Evolutionary conservation across 306 rosid genomes (phyloP).

Genomic region (Gastrolobium bilobum): DNA sequence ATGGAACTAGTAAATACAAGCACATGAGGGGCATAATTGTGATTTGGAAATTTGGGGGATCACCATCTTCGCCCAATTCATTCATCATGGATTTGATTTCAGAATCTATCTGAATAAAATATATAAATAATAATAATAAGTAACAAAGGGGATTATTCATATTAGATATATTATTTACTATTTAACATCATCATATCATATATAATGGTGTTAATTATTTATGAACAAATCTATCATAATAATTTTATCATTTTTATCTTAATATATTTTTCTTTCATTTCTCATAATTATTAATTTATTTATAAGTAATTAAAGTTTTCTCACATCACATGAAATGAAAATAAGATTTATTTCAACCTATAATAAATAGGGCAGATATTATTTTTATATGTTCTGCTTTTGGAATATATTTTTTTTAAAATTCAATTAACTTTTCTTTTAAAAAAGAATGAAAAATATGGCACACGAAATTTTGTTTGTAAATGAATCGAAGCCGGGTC

Average conservation of each 20-base stretch:
- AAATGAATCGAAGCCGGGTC: conserved; percentile 4
- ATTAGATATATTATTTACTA: too few species aligned
- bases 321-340: too few species aligned
- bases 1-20: neutral
- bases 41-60: neutral
- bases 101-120: neutral
- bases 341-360: neutral
- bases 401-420: neutral
- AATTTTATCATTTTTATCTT: too few species aligned
- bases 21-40: neutral
- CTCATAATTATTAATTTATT: too few species aligned
- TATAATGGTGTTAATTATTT: too few species aligned
- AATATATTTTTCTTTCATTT: too few species aligned
- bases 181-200: too few species aligned
- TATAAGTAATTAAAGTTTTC: too few species aligned
- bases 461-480: neutral
- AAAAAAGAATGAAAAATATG: neutral
- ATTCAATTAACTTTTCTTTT: neutral
- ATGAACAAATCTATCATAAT: too few species aligned
- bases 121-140: neutral
- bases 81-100: conserved; percentile 10
- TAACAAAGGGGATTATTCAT: too few species aligned
- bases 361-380: neutral
- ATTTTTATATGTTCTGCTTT: neutral
- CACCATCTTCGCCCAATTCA: neutral